Percentiles rank a stretch among this genome's conserved stretches.
Evolutionary conservation across 306 rosid genomes (phyloP).

Genomic region (Cyamopsis tetragonoloba): DNA sequence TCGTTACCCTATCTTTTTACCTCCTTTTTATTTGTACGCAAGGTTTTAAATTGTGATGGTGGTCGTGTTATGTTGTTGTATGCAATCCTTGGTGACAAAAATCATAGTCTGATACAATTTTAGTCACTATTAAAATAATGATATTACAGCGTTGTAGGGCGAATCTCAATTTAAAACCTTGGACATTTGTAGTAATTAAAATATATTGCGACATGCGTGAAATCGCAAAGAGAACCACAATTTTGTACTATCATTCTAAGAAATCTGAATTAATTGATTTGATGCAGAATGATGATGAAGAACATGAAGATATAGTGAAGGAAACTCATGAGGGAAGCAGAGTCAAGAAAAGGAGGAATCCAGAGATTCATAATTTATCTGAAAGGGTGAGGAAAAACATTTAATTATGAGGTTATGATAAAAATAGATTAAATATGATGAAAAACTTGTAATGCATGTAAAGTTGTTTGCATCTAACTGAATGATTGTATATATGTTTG

Average conservation of each 20-base stretch:
- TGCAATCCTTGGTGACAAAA: too few relatives aligned
- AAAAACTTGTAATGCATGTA: neutral
- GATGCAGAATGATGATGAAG: constrained; percentile 42
- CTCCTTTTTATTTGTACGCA: too few relatives aligned
- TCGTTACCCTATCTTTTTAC: neutral
- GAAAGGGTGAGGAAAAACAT: constrained; percentile 40
- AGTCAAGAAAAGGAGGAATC: constrained; percentile 30
- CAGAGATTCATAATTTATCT: constrained; percentile 32
- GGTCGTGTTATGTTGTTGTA: too few relatives aligned
- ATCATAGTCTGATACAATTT: too few relatives aligned
- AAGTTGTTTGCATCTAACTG: neutral
- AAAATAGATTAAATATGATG: neutral
- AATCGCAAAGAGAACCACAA: too few relatives aligned
- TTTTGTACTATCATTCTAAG: constrained; percentile 15
- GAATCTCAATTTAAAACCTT: too few relatives aligned
- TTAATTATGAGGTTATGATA: neutral
- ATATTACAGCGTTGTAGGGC: too few relatives aligned
- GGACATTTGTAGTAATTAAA: too few relatives aligned
- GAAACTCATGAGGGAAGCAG: constrained; percentile 20
- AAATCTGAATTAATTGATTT: constrained; percentile 6
- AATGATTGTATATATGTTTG: constrained; percentile 18
- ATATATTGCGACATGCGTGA: too few relatives aligned
- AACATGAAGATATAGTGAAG: constrained; percentile 19
- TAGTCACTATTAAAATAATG: too few relatives aligned
- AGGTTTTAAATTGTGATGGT: too few relatives aligned